These are phyloP conservation scores for Debaryomyces singareniensis DNA, from an alignment of 1,139 yeast species.

Conservation along the genomic window DNA sequence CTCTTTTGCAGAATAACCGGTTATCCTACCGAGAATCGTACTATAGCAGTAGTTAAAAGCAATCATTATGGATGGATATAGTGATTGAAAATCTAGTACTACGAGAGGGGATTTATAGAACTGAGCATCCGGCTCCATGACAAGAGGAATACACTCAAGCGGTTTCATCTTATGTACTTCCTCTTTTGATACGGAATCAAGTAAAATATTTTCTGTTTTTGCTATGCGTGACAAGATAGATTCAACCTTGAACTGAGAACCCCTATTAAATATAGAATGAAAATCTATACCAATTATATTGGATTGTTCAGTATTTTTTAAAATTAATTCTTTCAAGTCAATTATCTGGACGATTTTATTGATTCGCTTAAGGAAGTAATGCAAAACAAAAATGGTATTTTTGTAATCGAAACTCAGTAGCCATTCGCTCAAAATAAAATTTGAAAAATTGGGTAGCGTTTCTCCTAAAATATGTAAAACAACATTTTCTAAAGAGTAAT, in stretches of 20 bases:
- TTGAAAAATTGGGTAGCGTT: constrained; percentile 58
- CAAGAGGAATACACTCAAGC: constrained; percentile 79
- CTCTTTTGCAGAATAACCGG: constrained; percentile 39
- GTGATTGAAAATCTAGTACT: constrained; percentile 87
- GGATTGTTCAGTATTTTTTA: constrained; percentile 76
- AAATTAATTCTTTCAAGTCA: constrained; percentile 57
- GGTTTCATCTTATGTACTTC: constrained; percentile 86
- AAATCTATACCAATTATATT: constrained; percentile 86
- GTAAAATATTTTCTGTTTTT: constrained; percentile 64
- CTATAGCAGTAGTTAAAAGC: constrained; percentile 93
- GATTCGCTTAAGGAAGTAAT: constrained; percentile 49
- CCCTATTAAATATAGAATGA: constrained; percentile 79
- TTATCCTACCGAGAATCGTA: constrained; percentile 69
- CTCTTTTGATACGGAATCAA: constrained; percentile 73
- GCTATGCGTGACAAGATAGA: constrained; percentile 70
- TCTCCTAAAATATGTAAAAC: constrained; percentile 61
- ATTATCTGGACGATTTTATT: constrained; percentile 44
- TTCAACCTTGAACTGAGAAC: constrained; percentile 92
- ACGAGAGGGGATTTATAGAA: constrained; percentile 85
- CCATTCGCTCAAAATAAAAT: constrained; percentile 48
- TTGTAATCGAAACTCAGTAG: constrained; percentile 21
- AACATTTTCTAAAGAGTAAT: constrained; percentile 74
- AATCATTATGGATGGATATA: constrained; percentile 87
- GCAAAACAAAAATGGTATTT: constrained; percentile 31
- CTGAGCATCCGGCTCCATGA: constrained; percentile 85